phyloP scores from a whole-genome alignment of 164 flowering plant genomes.

The Sextonia rubra region DNA sequence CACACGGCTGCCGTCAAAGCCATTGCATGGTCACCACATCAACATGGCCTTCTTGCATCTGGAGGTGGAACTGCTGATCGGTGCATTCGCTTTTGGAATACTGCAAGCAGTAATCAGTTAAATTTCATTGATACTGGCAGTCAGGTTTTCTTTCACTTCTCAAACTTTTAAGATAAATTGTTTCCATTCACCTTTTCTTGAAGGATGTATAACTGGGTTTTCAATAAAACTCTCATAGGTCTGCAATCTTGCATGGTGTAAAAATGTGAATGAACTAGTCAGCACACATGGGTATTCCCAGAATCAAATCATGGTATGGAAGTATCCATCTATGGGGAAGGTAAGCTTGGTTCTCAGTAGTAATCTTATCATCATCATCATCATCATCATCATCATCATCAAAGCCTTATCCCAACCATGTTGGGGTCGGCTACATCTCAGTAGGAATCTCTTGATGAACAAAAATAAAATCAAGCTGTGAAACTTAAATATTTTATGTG shows the following conservation, averaged over 20 bases:
- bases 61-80: conserved; percentile 99
- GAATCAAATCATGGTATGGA: conserved; percentile 99
- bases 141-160: conserved; percentile 46
- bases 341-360: conserved; percentile 26
- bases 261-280: conserved; percentile 92
- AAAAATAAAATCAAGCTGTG: background rate
- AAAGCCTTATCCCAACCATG: too few relatives aligned
- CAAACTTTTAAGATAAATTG: background rate
- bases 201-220: background rate
- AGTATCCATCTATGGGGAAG: conserved; percentile 89
- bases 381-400: too few relatives aligned
- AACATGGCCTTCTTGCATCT: conserved; percentile 88
- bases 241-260: conserved; percentile 95
- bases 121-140: conserved; percentile 88
- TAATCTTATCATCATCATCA: too few relatives aligned
- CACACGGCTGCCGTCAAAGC: conserved; percentile 99
- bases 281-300: conserved; percentile 99
- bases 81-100: conserved; percentile 98
- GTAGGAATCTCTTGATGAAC: background rate
- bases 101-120: conserved; percentile 75
- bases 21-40: conserved; percentile 99
- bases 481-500: background rate
- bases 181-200: background rate
- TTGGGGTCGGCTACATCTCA: too few relatives aligned
- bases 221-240: conserved; percentile 43